Evolutionary conservation across 148 eudicot species (phyloP), one percentile per base, ranked within the genome.

Genomic region (Pouteria glomerata): DNA sequence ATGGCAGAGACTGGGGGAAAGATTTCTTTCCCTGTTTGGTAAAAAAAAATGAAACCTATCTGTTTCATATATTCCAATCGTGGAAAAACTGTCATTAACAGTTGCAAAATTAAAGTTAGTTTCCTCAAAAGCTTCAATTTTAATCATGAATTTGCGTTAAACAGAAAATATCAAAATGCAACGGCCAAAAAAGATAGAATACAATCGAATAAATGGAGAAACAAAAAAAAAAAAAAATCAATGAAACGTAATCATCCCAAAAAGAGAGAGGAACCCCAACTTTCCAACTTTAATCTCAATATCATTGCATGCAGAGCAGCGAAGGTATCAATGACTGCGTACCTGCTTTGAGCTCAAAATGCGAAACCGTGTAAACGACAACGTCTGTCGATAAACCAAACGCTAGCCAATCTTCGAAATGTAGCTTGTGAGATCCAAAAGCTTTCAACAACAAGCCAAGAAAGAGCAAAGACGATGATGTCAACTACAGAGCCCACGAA

Each of bases 401-500:
- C 47, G 63, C n/a, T 2, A 37, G 18, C 27, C 10, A 41, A 63
- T 33, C 39, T 31, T 33, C 0, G 45, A 11, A 62, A 37, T 34
- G 66, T 23, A 2, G 14, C 14, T 52, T 13, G n/a, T 62, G 27
- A 62, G 66, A 35, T 60, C 64, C 64, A 60, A 60, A 60, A 33
- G 42, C 64, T 60, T 60, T 60, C 64, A 34, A 33, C 42, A 60
- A 33, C 37, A 21, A 13, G 23, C 42, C 64, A 60, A 60, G 33
- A 2, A 56, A 60, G 71, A 76, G 73, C 18, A 61, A 29, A 8
- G 31, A 66, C 44, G 44, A 63, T 53, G 72, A 68, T 56, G 63
- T 67, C 78, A 74, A 58, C 78, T 74, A 55, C 19, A 7, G 57
- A 53, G 5, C 6, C 5, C 0, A 6, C 3, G n/a, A 53, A 53